Evolutionary conservation across 2,329 filamentous ascomycete species (phyloP).

Genomic region (Lachnellula cervina): DNA sequence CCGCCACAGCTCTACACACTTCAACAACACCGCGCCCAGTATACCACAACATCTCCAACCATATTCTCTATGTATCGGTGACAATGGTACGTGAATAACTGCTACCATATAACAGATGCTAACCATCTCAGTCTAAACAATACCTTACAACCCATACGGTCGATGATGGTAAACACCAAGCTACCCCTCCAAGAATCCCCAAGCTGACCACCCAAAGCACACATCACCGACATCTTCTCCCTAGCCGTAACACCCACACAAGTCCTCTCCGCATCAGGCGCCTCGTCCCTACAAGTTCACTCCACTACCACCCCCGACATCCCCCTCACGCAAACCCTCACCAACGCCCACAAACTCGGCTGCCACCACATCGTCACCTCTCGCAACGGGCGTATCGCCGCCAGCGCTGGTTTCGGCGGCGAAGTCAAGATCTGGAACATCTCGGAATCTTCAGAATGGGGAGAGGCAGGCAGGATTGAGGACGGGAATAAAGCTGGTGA

Average conservation of each 20-base stretch:
- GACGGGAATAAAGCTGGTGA: conserved; percentile 60
- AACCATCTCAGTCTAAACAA: conserved; percentile 79
- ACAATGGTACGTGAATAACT: conserved; percentile 26
- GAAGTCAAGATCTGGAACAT: conserved; percentile 79
- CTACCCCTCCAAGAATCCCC: conserved; percentile 12
- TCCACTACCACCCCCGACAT: conserved; percentile 67
- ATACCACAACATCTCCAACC: conserved; percentile 8
- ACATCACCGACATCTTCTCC: conserved; percentile 79
- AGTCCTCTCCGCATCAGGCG: conserved; percentile 79
- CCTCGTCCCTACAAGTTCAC: conserved; percentile 76
- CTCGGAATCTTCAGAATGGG: conserved; percentile 54
- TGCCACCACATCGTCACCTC: conserved; percentile 82
- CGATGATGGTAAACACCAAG: conserved; percentile 64
- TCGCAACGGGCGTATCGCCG: conserved; percentile 65
- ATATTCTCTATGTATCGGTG: conserved; percentile 15
- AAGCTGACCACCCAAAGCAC: conserved; percentile 50
- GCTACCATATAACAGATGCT: not conserved
- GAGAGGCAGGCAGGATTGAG: conserved; percentile 42
- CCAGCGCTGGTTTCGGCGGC: conserved; percentile 84
- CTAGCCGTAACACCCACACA: conserved; percentile 69
- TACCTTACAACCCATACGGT: conserved; percentile 91
- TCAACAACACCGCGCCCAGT: conserved; percentile 7
- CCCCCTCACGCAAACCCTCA: conserved; percentile 72
- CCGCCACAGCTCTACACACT: conserved; percentile 14
- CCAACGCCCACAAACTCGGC: conserved; percentile 77